Percentiles rank a stretch among this genome's conserved stretches.
phyloP scores from a whole-genome alignment of 148 eudicot genomes.

The Camellia sinensis region DNA sequence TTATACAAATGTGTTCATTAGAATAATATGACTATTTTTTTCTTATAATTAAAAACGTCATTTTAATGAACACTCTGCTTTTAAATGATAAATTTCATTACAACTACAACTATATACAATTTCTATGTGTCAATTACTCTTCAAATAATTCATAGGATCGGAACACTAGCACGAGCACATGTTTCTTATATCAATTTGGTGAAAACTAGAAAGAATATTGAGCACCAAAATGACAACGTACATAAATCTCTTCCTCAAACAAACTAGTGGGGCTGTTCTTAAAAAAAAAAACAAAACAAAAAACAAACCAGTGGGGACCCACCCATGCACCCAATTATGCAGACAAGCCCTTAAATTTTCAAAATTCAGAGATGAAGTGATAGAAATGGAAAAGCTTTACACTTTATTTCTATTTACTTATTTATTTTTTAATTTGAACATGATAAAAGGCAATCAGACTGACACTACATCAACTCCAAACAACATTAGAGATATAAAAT shows the following conservation, averaged over 20 bases:
- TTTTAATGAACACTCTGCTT: no score
- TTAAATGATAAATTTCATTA: no score
- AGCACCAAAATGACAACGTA: background rate
- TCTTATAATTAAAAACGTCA: no score
- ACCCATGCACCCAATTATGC: background rate
- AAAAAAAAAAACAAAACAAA: no score
- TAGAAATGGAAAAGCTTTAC: background rate
- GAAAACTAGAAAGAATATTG: background rate
- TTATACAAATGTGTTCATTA: no score
- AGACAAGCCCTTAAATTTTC: constrained; percentile 8
- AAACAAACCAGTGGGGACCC: constrained; percentile 1
- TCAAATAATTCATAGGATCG: background rate
- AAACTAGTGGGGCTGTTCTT: no score
- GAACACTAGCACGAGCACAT: background rate
- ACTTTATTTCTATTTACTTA: background rate
- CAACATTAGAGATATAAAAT: no score
- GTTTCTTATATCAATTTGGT: background rate
- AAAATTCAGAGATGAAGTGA: constrained; percentile 3
- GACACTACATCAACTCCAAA: background rate
- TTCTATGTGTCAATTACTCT: no score
- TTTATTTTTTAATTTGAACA: background rate
- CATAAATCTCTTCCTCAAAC: no score
- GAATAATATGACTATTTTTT: no score
- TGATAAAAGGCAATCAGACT: background rate
- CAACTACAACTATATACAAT: no score